A percentile compares a stretch with the other conserved stretches of the same genome.
Evolutionary conservation across 345 rosid species (phyloP).

Genomic region (Gossypium turneri): DNA sequence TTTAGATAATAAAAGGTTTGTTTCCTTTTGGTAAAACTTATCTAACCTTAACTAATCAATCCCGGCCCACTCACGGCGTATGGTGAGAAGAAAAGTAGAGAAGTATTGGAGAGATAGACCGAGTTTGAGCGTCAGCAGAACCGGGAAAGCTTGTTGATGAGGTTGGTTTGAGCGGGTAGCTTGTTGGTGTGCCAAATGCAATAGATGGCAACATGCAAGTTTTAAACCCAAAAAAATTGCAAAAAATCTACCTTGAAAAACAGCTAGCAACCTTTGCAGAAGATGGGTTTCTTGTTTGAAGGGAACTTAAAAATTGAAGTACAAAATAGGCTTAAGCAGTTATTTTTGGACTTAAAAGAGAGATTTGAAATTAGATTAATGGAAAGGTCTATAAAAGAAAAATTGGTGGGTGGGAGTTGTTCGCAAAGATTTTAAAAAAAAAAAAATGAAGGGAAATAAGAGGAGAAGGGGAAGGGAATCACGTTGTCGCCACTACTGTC

Average conservation of each 20-base stretch:
- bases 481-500: too few relatives aligned
- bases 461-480: too few relatives aligned
- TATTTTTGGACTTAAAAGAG: not conserved
- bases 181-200: constrained; percentile 97
- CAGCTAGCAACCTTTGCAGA: not conserved
- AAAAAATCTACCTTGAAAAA: not conserved
- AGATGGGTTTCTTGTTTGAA: not conserved
- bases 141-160: constrained; percentile 55
- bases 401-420: constrained; percentile 42
- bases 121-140: constrained; percentile 44
- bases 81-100: constrained; percentile 65
- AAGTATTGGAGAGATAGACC: constrained; percentile 57
- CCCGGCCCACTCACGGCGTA: constrained; percentile 93
- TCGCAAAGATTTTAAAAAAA: constrained; percentile 17
- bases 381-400: constrained; percentile 30
- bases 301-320: not conserved
- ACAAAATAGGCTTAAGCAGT: constrained; percentile 1
- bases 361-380: not conserved
- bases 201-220: constrained; percentile 35
- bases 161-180: constrained; percentile 58
- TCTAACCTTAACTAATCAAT: constrained; percentile 78
- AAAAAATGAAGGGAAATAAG: not conserved
- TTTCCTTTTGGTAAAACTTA: constrained; percentile 51
- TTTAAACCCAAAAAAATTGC: not conserved
- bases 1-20: too few relatives aligned